Percentiles rank a stretch among this genome's conserved stretches.
Evolutionary conservation across 306 rosid species (phyloP).

Genomic region (Carpinus viminea): DNA sequence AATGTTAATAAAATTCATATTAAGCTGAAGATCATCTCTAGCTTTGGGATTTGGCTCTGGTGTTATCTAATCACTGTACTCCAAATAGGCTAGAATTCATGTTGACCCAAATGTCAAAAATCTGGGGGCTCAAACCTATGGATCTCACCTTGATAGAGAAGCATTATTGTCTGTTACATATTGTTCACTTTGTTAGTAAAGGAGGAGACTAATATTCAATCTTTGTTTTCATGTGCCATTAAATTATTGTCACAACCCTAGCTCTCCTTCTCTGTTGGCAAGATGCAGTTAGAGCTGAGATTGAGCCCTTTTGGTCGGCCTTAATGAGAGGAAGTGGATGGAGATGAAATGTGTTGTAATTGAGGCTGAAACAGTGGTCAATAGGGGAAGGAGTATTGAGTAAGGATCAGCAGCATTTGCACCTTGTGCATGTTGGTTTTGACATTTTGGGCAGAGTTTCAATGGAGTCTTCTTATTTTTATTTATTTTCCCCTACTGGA

Average conservation of each 20-base stretch:
- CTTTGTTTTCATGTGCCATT: too few species aligned
- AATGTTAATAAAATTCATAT: too few species aligned
- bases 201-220: too few species aligned
- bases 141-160: not conserved
- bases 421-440: not conserved
- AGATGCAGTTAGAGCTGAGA: too few species aligned
- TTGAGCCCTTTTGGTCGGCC: too few species aligned
- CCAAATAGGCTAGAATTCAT: not conserved
- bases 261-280: too few species aligned
- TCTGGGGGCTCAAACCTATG: not conserved
- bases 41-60: not conserved
- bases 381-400: not conserved
- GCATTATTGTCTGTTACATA: not conserved
- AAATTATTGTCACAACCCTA: too few species aligned
- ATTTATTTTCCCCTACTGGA: not conserved
- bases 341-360: not conserved
- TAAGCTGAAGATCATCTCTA: not conserved
- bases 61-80: not conserved
- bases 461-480: not conserved
- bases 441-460: not conserved
- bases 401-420: not conserved
- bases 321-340: not conserved
- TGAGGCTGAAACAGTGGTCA: not conserved
- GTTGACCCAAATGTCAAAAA: not conserved
- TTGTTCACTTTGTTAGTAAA: too few species aligned